Base-by-base conservation (phyloP, 1,284 basidiomycete genomes). In the Irpex sp. region DNA sequence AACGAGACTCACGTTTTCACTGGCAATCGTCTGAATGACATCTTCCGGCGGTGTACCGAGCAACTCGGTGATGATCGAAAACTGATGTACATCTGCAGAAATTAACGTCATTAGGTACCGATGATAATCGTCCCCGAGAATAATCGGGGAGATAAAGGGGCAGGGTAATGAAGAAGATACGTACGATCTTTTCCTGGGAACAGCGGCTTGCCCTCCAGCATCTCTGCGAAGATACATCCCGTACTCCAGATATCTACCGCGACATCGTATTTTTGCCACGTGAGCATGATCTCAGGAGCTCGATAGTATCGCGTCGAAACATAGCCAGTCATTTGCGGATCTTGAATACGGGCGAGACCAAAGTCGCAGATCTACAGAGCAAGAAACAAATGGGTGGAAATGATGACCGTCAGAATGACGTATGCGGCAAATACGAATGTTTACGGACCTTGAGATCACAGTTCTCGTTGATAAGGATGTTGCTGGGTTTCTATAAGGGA, bases 231-330 rank as follows among this genome's bases (percentile, higher is more conserved):
- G 78, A 99, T 99, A 81, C 97, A 99, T 9, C 96, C 97, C 13
- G 96, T 96, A 73, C 94, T 97, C 97, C 97, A 99, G 72, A 99
- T 97, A 75, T 98, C 97, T 66, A 98, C 96, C 67, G 96, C 97
- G 62, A 98, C 97, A 76, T 99, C 97, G 81, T 99, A 99, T 81
- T 99, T 99, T 78, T 99, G 97, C 97, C 97, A 99, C 56, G 97
- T 99, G 74, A 99, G 85, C 97, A 99, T 99, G 81, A 99, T 99
- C 78, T 99, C 97, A 5, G 97, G 97, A 3, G 97, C 97, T 61
- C 97, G 92, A 78, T 99, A 99, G 81, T 99, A 99, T 71, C 97
- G 85, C 63, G 97, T 99, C 66, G 96, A 98, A 67, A 99, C 97
- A 76, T 99, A 99, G 66, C 97, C 97, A 4, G 97, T 99, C 97